Evolutionary conservation across 164 flowering plant species (phyloP).

Genomic region (Vitis cinerea): DNA sequence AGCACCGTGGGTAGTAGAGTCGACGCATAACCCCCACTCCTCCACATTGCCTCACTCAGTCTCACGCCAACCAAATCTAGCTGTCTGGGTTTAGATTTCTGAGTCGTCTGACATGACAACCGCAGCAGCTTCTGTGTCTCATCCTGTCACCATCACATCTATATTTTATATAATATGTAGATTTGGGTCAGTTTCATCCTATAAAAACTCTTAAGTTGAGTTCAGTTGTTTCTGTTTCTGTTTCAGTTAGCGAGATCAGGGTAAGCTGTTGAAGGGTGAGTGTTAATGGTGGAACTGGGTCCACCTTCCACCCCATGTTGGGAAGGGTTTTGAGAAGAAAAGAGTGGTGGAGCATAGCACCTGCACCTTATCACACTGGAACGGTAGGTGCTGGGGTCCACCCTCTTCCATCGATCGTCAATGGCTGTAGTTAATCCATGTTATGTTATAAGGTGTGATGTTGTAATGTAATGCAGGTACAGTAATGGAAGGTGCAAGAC

Average conservation of each 20-base stretch:
- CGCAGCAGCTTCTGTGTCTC: too few relatives aligned
- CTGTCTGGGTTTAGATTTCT: background rate
- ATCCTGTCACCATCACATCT: too few relatives aligned
- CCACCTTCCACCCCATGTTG: background rate
- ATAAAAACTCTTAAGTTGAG: background rate
- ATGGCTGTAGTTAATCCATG: background rate
- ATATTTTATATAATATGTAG: too few relatives aligned
- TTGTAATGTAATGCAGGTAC: background rate
- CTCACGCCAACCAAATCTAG: too few relatives aligned
- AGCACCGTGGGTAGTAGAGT: conserved; percentile 18
- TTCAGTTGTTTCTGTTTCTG: background rate
- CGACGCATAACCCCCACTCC: background rate
- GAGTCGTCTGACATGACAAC: background rate
- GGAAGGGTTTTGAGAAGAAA: background rate
- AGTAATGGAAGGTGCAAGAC: too few relatives aligned
- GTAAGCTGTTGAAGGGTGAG: too few relatives aligned
- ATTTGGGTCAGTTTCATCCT: too few relatives aligned
- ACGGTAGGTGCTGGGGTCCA: conserved; percentile 29
- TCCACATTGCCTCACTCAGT: too few relatives aligned
- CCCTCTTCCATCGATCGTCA: conserved; percentile 3
- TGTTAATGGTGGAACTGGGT: background rate
- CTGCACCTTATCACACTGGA: conserved; percentile 9
- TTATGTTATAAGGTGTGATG: background rate
- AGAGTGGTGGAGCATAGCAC: conserved; percentile 33
- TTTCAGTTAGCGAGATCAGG: too few relatives aligned